Base-by-base conservation (phyloP, 2,329 filamentous ascomycete genomes). In the Grosmannia clavigera region DNA sequence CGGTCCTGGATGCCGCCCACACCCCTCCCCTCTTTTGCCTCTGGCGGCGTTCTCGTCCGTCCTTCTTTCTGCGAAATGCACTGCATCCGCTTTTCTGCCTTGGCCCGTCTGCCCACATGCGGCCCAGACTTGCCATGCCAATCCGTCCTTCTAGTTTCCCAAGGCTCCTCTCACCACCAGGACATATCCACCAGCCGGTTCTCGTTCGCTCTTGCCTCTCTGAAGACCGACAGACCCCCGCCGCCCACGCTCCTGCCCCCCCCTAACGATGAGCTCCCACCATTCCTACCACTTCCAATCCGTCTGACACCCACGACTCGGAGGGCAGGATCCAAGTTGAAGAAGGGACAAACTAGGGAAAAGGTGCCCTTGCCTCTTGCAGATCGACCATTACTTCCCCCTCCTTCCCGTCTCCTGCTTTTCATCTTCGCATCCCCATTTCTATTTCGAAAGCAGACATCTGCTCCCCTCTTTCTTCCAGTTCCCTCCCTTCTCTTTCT, bases 241-340 rank as follows among this genome's bases (percentile, higher is more conserved):
- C 54, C 58, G 43, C 58, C 27, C 52, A 29, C 51, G 58, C 22
- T 60, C 58, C 55, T 56, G 22, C 43, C 46, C 53, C 33, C 31
- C 38, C 35, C 22, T 22, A 27, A 51, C 43, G 38, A 53, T 29
- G 43, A 53, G 29, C 58, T 52, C 54, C 38, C 38, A 40, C 55
- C 59, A 61, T 50, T 60, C 59, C 59, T 19, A 60, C 55, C 55
- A 35, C 33, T 33, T 48, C 27, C 55, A 60, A 57, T 57, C 59
- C 59, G 29, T 58, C 55, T 61, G 55, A 58, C 59, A 50, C 48
- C 59, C 55, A 29, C 51, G 10, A 54, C 38, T 58, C 59, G 50
- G 50, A 60, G 52, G 58, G 43, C 58, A 57, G 43, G 58, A 60
- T 46, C 58, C 58, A 57, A 53, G 29, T 60, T 22, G n/a, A 51